These are phyloP conservation scores for Saccharomycopsis phalli DNA, from an alignment of 1,139 yeast genomes.

Conservation along the genomic window DNA sequence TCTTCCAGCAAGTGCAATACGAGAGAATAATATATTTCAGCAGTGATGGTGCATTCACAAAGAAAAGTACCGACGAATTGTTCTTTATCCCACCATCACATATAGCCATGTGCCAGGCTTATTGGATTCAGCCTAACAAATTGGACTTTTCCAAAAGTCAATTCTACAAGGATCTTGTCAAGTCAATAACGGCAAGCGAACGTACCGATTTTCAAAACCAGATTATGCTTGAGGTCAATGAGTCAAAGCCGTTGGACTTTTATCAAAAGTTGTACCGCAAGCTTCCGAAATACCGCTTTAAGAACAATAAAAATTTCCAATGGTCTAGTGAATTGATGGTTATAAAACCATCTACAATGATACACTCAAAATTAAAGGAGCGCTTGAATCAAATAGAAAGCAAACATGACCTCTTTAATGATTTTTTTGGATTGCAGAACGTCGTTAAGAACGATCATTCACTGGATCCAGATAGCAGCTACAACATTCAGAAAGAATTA, in stretches of 20 bases:
- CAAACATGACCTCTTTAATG: slow-evolving; percentile 5
- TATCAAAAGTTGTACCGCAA: background rate
- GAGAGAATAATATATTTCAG: slow-evolving; percentile 30
- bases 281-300: background rate
- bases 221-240: no score
- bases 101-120: slow-evolving; percentile 6
- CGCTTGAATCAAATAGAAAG: background rate
- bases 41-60: slow-evolving; percentile 32
- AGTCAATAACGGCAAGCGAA: no score
- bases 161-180: background rate
- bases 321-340: slow-evolving; percentile 8
- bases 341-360: background rate
- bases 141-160: background rate
- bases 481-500: background rate
- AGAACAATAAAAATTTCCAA: background rate
- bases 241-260: background rate
- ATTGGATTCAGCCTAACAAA: background rate
- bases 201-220: no score
- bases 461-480: background rate
- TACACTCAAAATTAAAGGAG: background rate
- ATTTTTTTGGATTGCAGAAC: slow-evolving; percentile 5
- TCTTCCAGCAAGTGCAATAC: slow-evolving; percentile 33
- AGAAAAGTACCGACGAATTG: slow-evolving; percentile 1
- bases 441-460: background rate
- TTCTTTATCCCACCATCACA: slow-evolving; percentile 13